phyloP scores from a whole-genome alignment of 208 protist species.

The Phytomonas serpens region DNA sequence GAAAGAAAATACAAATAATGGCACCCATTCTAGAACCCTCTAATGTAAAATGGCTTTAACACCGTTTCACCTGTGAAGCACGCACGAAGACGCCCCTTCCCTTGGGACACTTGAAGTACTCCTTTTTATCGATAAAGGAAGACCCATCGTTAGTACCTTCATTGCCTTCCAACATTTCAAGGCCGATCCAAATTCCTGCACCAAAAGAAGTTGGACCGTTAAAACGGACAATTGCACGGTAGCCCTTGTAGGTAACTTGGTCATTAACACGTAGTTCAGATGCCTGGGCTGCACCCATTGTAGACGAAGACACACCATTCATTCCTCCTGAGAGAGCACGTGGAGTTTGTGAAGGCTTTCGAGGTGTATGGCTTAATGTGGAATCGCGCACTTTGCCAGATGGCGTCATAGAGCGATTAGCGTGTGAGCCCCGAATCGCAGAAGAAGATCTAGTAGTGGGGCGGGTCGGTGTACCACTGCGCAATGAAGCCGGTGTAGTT shows the following conservation, averaged over 20 bases:
- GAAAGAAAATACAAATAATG: conserved; percentile 15
- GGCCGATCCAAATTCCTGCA: conserved; percentile 81
- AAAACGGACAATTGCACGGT: conserved; percentile 74
- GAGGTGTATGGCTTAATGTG: conserved; percentile 21
- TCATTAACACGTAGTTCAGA: conserved; percentile 60
- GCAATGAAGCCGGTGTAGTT: conserved; percentile 31
- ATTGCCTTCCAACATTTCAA: conserved; percentile 87
- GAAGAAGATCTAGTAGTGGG: conserved; percentile 17
- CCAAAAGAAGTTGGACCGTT: conserved; percentile 78
- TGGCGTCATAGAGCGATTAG: conserved; percentile 18
- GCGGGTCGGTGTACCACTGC: conserved; percentile 30
- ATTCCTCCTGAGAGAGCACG: not conserved
- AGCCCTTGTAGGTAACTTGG: conserved; percentile 80
- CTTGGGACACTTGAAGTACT: conserved; percentile 87
- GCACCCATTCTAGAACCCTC: conserved; percentile 8
- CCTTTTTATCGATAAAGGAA: conserved; percentile 87
- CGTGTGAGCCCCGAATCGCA: conserved; percentile 12
- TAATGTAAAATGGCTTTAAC: conserved; percentile 6
- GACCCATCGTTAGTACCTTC: conserved; percentile 87
- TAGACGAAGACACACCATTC: not conserved
- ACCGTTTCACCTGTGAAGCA: conserved; percentile 77
- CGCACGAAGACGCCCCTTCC: conserved; percentile 87
- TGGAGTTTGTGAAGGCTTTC: conserved; percentile 23
- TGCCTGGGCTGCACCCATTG: not conserved
- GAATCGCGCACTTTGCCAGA: conserved; percentile 17